Conservation (phyloP, 2,329 filamentous ascomycete species). For the Helicocarpus griseus region DNA sequence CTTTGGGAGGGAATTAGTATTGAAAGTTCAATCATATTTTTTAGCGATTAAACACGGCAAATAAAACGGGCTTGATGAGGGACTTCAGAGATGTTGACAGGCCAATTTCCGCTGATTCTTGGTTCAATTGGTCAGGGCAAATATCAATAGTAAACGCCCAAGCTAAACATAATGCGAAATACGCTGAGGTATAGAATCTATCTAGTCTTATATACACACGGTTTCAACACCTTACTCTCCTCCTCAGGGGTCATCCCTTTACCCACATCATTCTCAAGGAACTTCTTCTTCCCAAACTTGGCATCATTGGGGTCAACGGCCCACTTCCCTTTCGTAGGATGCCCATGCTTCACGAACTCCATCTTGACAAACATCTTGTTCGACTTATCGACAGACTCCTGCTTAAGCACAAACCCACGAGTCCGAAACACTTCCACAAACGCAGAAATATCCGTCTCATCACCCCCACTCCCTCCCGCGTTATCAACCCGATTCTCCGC, state of each 20-base stretch:
- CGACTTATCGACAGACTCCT: constrained; percentile 62
- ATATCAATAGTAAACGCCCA: background rate
- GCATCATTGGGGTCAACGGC: constrained; percentile 21
- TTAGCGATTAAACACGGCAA: constrained; percentile 2
- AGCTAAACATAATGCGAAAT: constrained; percentile 1
- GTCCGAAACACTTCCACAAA: constrained; percentile 76
- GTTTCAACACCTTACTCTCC: constrained; percentile 70
- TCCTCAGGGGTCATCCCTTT: constrained; percentile 49
- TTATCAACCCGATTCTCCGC: constrained; percentile 51
- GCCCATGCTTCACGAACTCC: constrained; percentile 79
- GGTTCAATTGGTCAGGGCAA: background rate
- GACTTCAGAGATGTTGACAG: background rate
- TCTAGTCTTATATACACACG: constrained; percentile 89
- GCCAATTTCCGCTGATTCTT: background rate
- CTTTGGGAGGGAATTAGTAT: constrained; percentile 41
- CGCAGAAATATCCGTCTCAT: constrained; percentile 75
- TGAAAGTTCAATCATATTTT: background rate
- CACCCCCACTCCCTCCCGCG: constrained; percentile 51
- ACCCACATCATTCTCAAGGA: constrained; percentile 48
- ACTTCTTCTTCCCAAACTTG: constrained; percentile 39
- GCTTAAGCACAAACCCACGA: constrained; percentile 75
- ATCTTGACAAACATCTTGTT: constrained; percentile 99
- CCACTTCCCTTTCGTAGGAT: constrained; percentile 67
- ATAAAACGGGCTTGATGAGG: no score
- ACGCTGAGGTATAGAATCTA: constrained; percentile 29